phyloP scores from a whole-genome alignment of 192 early-diverging fungal species.

The Entophlyctis helioformis region DNA sequence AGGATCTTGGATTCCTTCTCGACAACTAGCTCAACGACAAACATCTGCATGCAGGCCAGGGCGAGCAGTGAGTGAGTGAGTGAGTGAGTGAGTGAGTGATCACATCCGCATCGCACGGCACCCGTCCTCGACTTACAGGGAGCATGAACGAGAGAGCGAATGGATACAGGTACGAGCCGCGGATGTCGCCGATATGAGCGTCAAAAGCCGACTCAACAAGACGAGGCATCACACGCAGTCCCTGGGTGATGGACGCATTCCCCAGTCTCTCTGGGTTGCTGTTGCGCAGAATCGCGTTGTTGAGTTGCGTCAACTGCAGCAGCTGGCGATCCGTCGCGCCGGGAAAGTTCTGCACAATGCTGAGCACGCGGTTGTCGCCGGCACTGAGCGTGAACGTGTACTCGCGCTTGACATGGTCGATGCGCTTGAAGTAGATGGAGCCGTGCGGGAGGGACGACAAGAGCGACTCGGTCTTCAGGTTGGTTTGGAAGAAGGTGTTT shows the following conservation, averaged over 20 bases:
- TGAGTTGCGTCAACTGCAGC: slow-evolving; percentile 25
- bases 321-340: slow-evolving; percentile 30
- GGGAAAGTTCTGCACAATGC: slow-evolving; percentile 33
- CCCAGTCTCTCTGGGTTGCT: slow-evolving; percentile 21
- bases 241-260: slow-evolving; percentile 44
- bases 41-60: too few species aligned
- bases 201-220: slow-evolving; percentile 25
- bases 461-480: slow-evolving; percentile 41
- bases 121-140: too few species aligned
- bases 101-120: slow-evolving; percentile 34
- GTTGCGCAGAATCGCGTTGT: slow-evolving; percentile 19
- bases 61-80: too few species aligned
- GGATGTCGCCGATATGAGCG: slow-evolving; percentile 34
- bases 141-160: slow-evolving; percentile 61
- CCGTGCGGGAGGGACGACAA: slow-evolving; percentile 30
- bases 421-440: slow-evolving; percentile 31
- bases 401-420: slow-evolving; percentile 25
- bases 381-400: slow-evolving; percentile 43
- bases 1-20: slow-evolving; percentile 61
- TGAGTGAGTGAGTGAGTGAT: too few species aligned
- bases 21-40: slow-evolving; percentile 52
- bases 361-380: slow-evolving; percentile 28
- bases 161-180: slow-evolving; percentile 56
- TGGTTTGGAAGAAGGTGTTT: slow-evolving; percentile 18
- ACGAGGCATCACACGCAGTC: slow-evolving; percentile 45